phyloP scores from a whole-genome alignment of 2,329 filamentous ascomycete genomes.

The Penicillium sp. region DNA sequence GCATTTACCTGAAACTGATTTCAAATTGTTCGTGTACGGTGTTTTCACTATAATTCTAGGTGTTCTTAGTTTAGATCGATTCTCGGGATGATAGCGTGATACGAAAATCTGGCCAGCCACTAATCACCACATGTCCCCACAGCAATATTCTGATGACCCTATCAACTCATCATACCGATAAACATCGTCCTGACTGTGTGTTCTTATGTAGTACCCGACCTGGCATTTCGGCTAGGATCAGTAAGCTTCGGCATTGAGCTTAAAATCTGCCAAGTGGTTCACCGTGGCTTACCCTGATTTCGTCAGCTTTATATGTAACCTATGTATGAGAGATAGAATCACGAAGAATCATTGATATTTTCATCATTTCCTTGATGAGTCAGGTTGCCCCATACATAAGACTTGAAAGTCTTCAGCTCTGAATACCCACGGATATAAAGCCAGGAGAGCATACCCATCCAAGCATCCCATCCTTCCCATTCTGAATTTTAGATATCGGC shows the following conservation, averaged over 20 bases:
- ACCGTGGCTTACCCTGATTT: neutral
- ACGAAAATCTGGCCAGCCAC: neutral
- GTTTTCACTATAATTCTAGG: neutral
- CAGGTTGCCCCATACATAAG: neutral
- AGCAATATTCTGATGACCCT: neutral
- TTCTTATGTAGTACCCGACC: neutral
- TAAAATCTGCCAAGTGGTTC: neutral
- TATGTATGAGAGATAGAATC: neutral
- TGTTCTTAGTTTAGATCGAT: neutral
- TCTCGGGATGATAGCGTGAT: constrained; percentile 5
- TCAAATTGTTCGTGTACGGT: neutral
- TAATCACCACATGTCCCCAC: neutral
- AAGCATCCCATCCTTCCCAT: neutral
- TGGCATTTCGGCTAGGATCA: neutral
- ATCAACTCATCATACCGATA: neutral
- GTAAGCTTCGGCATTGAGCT: neutral
- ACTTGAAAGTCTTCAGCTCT: too few species aligned
- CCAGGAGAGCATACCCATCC: neutral
- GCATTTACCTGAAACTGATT: neutral
- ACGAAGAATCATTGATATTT: neutral
- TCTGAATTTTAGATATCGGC: neutral
- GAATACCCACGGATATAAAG: neutral
- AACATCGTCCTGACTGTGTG: neutral
- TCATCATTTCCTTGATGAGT: neutral
- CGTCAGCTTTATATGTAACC: neutral